phyloP scores from a whole-genome alignment of 768 basidiomycete species.

The Hemileccinum impolitum region DNA sequence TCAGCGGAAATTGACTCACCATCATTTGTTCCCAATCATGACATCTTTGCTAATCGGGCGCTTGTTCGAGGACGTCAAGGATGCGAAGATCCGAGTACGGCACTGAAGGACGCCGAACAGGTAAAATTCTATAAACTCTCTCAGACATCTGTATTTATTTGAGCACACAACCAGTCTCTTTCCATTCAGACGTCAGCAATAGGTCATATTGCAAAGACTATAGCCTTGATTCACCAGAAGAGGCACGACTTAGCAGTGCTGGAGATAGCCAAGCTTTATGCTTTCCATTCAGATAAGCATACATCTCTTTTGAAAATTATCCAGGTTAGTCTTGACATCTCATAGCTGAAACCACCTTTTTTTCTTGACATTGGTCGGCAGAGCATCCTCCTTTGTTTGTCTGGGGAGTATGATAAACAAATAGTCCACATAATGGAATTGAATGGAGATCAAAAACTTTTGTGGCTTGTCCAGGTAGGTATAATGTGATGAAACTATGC shows the following conservation, averaged over 20 bases:
- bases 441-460: neutral
- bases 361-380: neutral
- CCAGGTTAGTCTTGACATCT: constrained; percentile 3
- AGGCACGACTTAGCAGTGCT: neutral
- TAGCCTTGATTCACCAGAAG: constrained; percentile 6
- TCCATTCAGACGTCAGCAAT: constrained; percentile 9
- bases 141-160: neutral
- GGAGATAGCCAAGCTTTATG: constrained; percentile 1
- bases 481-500: neutral
- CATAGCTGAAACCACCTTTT: neutral
- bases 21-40: neutral
- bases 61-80: constrained; percentile 8
- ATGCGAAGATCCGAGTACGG: neutral
- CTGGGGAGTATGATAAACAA: constrained; percentile 7
- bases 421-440: neutral
- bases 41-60: constrained; percentile 15
- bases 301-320: constrained; percentile 6
- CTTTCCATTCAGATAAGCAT: neutral
- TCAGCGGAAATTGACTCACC: constrained; percentile 7
- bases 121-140: neutral
- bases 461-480: constrained; percentile 15
- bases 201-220: constrained; percentile 12
- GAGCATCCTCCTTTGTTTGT: constrained; percentile 12
- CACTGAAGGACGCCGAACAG: constrained; percentile 12
- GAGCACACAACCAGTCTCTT: constrained; percentile 7